These are phyloP conservation scores for Pichia phayaonensis DNA, from an alignment of 805 yeast species.

Conservation along the genomic window DNA sequence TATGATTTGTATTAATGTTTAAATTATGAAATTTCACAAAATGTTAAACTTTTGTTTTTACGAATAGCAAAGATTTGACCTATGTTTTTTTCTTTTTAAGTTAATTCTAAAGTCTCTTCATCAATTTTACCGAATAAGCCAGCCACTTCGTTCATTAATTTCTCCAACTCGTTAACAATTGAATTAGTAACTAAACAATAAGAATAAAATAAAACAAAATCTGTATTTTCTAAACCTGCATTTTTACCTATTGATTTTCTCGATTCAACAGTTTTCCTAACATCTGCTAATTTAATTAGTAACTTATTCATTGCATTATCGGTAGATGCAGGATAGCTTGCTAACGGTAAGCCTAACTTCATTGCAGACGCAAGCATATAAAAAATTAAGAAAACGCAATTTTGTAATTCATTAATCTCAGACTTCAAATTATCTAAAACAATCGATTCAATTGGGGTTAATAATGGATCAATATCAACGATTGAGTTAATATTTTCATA, in stretches of 20 bases:
- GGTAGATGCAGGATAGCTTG: conserved; percentile 69
- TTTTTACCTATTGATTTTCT: conserved; percentile 23
- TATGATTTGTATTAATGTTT: not conserved
- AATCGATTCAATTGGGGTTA: conserved; percentile 44
- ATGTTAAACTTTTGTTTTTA: not conserved
- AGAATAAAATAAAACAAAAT: conserved; percentile 69
- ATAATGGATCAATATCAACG: conserved; percentile 51
- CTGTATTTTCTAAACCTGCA: conserved; percentile 46
- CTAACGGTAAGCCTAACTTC: conserved; percentile 68
- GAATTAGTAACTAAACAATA: conserved; percentile 66
- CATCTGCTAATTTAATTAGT: conserved; percentile 55
- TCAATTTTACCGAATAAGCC: conserved; percentile 59
- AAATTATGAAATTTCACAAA: conserved; percentile 15
- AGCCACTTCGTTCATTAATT: conserved; percentile 45
- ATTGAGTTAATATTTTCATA: conserved; percentile 66
- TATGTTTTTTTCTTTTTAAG: not conserved
- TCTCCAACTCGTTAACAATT: conserved; percentile 57
- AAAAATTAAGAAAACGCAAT: conserved; percentile 64
- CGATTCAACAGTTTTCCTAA: conserved; percentile 33
- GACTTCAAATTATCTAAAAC: conserved; percentile 46
- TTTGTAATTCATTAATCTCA: conserved; percentile 64
- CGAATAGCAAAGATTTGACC: not conserved
- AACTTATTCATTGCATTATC: conserved; percentile 66
- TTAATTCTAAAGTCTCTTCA: conserved; percentile 49
- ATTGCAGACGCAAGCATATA: conserved; percentile 75